These are phyloP conservation scores for Trichoderma sp. DNA, from an alignment of 2,329 filamentous ascomycete species.

Conservation along the genomic window DNA sequence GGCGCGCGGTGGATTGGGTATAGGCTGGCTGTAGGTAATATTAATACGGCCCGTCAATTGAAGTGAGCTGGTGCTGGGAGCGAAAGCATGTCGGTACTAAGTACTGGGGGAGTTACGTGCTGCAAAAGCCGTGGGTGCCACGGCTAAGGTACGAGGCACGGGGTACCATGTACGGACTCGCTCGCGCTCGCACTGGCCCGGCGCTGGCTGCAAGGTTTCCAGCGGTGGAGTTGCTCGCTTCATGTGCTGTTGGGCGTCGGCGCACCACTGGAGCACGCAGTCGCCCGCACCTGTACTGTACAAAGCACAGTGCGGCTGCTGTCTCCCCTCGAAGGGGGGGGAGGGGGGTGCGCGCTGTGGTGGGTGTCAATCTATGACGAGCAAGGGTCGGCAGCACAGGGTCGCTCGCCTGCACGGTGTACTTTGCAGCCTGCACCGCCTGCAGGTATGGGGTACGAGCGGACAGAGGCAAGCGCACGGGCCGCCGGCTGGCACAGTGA, in stretches of 20 bases:
- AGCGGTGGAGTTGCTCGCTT: neutral
- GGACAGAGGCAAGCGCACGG: conserved; percentile 6
- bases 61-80: conserved; percentile 7
- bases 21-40: conserved; percentile 27
- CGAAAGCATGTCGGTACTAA: conserved; percentile 6
- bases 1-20: conserved; percentile 17
- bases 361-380: no score
- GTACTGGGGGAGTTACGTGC: neutral
- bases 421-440: neutral
- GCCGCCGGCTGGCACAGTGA: conserved; percentile 10
- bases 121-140: neutral
- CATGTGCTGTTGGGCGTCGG: neutral
- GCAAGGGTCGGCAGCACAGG: no score
- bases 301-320: no score
- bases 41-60: conserved; percentile 22
- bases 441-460: neutral
- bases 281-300: neutral
- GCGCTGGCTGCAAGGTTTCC: neutral
- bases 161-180: neutral
- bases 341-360: no score
- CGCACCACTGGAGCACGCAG: neutral
- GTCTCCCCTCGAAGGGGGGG: no score
- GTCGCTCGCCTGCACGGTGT: neutral
- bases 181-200: no score
- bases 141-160: neutral